Evolutionary conservation across 371 early-diverging fungal genomes (phyloP).

Genomic region (Mucor piriformis): DNA sequence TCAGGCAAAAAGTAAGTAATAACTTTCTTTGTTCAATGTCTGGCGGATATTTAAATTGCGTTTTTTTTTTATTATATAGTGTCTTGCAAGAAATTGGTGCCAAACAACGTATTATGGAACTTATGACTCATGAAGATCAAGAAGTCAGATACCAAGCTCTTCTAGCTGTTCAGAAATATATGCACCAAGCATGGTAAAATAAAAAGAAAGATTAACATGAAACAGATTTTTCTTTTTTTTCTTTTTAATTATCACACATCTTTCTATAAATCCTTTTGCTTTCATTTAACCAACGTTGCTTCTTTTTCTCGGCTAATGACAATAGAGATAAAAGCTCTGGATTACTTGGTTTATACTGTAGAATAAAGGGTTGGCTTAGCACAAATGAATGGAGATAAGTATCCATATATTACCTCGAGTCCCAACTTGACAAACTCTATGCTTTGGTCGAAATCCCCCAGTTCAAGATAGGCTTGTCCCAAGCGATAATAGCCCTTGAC

Average conservation of each 20-base stretch:
- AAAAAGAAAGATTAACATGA: constrained; percentile 1
- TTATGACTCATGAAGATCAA: constrained; percentile 85
- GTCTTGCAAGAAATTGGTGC: constrained; percentile 88
- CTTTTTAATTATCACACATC: constrained; percentile 22
- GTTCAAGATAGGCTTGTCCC: constrained; percentile 59
- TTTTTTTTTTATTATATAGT: constrained; percentile 38
- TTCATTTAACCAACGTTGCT: constrained; percentile 8
- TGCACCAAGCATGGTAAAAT: constrained; percentile 32
- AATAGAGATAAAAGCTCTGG: constrained; percentile 17
- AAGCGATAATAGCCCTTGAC: constrained; percentile 69
- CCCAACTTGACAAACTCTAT: constrained; percentile 49
- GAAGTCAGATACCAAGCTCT: constrained; percentile 93
- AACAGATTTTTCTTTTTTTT: neutral
- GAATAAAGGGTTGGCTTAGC: too few relatives aligned
- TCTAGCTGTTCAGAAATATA: constrained; percentile 84
- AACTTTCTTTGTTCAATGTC: neutral
- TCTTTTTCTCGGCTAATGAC: constrained; percentile 10
- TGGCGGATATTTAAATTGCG: neutral
- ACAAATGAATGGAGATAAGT: too few relatives aligned
- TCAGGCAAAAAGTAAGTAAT: constrained; percentile 73
- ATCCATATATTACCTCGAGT: constrained; percentile 34
- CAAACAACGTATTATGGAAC: constrained; percentile 92
- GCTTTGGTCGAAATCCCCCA: constrained; percentile 57
- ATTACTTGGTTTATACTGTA: constrained; percentile 24
- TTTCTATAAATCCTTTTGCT: constrained; percentile 35